Conservation (phyloP, 805 yeast species). For the Vanderwaltozyma verrucispora region DNA sequence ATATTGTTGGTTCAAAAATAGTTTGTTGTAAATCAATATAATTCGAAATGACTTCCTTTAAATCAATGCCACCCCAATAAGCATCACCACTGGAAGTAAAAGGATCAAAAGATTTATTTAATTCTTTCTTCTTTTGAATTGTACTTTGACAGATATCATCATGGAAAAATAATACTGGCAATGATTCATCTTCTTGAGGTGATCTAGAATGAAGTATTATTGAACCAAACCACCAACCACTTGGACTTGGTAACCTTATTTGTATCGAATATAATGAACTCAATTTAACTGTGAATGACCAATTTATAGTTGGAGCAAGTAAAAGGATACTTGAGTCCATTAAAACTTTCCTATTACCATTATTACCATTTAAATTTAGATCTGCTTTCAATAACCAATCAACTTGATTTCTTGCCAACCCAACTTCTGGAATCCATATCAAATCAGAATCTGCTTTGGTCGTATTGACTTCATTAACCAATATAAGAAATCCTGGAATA, state of each 20-base stretch:
- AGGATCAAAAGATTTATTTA: slow-evolving; percentile 62
- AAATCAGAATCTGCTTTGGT: slow-evolving; percentile 33
- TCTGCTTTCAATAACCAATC: slow-evolving; percentile 13
- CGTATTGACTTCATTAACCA: slow-evolving; percentile 41
- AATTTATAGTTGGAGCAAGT: slow-evolving; percentile 31
- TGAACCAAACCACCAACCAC: slow-evolving; percentile 91
- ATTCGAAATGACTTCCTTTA: slow-evolving; percentile 43
- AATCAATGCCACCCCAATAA: slow-evolving; percentile 90
- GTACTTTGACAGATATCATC: slow-evolving; percentile 82
- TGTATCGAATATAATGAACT: slow-evolving; percentile 68
- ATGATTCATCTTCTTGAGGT: slow-evolving; percentile 36
- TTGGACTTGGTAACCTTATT: slow-evolving; percentile 62
- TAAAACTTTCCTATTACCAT: slow-evolving; percentile 2
- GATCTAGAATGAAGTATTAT: slow-evolving; percentile 56
- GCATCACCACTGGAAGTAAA: slow-evolving; percentile 46
- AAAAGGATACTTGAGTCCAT: slow-evolving; percentile 5
- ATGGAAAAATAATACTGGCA: slow-evolving; percentile 87
- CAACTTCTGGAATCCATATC: slow-evolving; percentile 20
- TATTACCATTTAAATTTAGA: slow-evolving; percentile 43
- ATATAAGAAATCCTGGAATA: slow-evolving; percentile 63
- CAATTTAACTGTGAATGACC: slow-evolving; percentile 53
- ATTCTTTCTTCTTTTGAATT: slow-evolving; percentile 43
- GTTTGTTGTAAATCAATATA: slow-evolving; percentile 58
- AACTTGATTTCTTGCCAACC: slow-evolving; percentile 7
- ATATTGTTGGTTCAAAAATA: slow-evolving; percentile 59